Evolutionary conservation across 2,329 filamentous ascomycete genomes (phyloP).

Genomic region (Apiospora phragmitis): DNA sequence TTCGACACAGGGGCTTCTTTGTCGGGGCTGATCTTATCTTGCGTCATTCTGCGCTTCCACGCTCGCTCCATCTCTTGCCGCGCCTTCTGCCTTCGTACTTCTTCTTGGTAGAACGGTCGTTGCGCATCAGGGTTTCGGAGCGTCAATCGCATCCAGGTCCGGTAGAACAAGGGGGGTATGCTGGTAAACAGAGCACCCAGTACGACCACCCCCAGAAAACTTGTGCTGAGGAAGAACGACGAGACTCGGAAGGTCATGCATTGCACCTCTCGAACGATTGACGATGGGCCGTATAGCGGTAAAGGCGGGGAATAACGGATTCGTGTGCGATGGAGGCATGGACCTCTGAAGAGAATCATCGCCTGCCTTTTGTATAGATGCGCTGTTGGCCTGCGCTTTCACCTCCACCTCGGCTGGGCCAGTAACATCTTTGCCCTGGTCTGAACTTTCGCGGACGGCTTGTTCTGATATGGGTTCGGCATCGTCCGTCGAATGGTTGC

Average conservation of each 20-base stretch:
- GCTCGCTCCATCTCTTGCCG: conserved; percentile 58
- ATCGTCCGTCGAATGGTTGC: conserved; percentile 24
- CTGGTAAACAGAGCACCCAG: conserved; percentile 71
- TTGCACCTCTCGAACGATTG: conserved; percentile 63
- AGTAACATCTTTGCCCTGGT: not conserved
- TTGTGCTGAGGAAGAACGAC: conserved; percentile 75
- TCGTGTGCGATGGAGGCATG: conserved; percentile 67
- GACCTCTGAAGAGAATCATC: conserved; percentile 46
- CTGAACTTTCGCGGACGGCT: conserved; percentile 26
- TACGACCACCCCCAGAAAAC: conserved; percentile 76
- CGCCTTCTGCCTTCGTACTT: conserved; percentile 56
- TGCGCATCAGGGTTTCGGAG: conserved; percentile 59
- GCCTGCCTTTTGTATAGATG: conserved; percentile 42
- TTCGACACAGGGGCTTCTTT: conserved; percentile 40
- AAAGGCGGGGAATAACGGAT: conserved; percentile 84
- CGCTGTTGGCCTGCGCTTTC: conserved; percentile 30
- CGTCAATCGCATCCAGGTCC: conserved; percentile 54
- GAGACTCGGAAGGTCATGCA: conserved; percentile 64
- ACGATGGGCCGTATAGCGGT: conserved; percentile 78
- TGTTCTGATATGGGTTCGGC: conserved; percentile 31
- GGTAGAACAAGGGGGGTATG: conserved; percentile 52
- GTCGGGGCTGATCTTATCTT: conserved; percentile 38
- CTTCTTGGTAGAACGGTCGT: conserved; percentile 74
- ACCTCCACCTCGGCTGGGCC: conserved; percentile 13
- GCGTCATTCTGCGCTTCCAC: conserved; percentile 57